Evolutionary conservation across 148 eudicot genomes (phyloP).

Genomic region (Simmondsia chinensis): DNA sequence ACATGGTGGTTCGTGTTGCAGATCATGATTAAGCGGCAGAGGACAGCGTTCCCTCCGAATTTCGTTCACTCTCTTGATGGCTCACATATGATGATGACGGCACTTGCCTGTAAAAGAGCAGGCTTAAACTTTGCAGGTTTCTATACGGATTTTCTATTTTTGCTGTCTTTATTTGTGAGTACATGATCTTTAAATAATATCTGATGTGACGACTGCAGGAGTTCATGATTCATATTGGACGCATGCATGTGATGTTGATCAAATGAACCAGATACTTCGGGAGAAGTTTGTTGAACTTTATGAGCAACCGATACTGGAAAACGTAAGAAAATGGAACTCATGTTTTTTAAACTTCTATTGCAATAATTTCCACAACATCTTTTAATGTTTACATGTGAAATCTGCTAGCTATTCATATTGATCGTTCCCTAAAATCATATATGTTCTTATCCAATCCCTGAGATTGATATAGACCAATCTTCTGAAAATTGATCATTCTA

Average conservation of each 20-base stretch:
- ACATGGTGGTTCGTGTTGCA: slow-evolving; percentile 12
- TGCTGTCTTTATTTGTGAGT: not conserved
- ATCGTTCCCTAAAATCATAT: no score
- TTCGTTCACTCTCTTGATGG: slow-evolving; percentile 98
- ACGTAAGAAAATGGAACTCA: no score
- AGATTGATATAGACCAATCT: no score
- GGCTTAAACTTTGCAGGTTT: slow-evolving; percentile 95
- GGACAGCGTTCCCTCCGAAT: slow-evolving; percentile 94
- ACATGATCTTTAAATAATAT: no score
- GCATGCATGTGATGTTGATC: slow-evolving; percentile 90
- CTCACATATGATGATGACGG: slow-evolving; percentile 99
- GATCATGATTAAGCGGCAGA: slow-evolving; percentile 87
- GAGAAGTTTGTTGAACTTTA: slow-evolving; percentile 94
- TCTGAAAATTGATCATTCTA: no score
- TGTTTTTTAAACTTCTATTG: no score
- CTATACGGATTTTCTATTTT: not conserved
- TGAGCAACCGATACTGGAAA: slow-evolving; percentile 77
- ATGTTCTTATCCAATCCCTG: no score
- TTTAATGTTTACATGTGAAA: no score
- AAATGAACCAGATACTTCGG: slow-evolving; percentile 67
- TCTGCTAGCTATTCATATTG: no score
- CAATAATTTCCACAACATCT: no score
- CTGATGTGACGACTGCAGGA: slow-evolving; percentile 52
- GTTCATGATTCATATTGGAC: slow-evolving; percentile 99
- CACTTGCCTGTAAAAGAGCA: slow-evolving; percentile 79